Base-by-base conservation (phyloP, 2,329 filamentous ascomycete species). In the Cercospora beticola region DNA sequence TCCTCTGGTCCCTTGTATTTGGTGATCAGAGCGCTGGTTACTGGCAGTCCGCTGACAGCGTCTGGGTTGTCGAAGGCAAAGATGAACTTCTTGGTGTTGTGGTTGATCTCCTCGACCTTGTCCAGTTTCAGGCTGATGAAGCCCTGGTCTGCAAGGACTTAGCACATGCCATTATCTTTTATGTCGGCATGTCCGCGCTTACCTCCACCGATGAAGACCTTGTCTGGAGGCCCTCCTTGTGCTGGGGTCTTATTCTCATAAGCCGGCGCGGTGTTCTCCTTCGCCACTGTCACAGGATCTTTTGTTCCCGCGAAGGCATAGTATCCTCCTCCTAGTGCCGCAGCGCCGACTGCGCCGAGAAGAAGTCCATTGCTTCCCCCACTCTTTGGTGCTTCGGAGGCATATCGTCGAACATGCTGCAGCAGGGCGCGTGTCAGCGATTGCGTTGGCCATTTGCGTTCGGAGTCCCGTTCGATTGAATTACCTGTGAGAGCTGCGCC, bases 1-100 rank as follows among this genome's bases (percentile, higher is more conserved):
- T 89, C 90, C 69, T 89, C 89, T n/a, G 88, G 87, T 5, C 90
- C 89, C 85, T 97, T 93, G 86, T 89, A 97, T 83, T 96, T 97
- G 74, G 95, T 95, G 79, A 99, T 85, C 74, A 99, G 82, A 57
- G 93, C 94, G 76, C 92, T 97, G 67, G 94, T 89, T 71, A 97
- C 84, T 40, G 87, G 82, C 68, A 99, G 83, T 56, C 95, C 95
- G 68, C 92, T 94, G 64, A 97, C 90, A 82, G 90, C 88, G 79
- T 97, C 91, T 71, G 88, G 85, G 79, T 96, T 92, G 16, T 92
- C 92, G 54, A 98, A 88, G 76, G 90, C 89, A 82, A 99, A 98
- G 75, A 92, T 89, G 79, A 98, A 86, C 76, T 88, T 90, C 89
- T 98, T 98, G 76, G 93, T 96, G 86, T 98, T 98, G 86, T 94